Evolutionary conservation across 805 yeast genomes (phyloP), one percentile per base, ranked within the genome.

Genomic region (Tetrapisispora arboricola): DNA sequence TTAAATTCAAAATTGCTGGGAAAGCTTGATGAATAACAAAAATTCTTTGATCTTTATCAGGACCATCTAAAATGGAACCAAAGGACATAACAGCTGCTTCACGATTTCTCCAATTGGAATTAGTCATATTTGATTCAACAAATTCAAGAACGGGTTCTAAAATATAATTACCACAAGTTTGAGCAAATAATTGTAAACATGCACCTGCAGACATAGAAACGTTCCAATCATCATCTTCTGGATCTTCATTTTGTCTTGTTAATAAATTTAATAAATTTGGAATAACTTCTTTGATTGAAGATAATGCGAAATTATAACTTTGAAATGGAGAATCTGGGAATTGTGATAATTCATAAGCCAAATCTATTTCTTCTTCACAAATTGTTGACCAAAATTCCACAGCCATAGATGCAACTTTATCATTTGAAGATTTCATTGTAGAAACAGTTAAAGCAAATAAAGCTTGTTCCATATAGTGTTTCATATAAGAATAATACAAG

Each of bases 1-100:
- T 85, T 58, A 90, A 71, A 13, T 61, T 59, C 42, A 88, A 68
- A 42, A 92, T 81, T 17, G 96, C 86, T 26, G 74, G 75, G 47
- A 92, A 68, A 2, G 97, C 96, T 67, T 84, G 90, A 26, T 73
- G 76, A 46, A 90, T 80, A 40, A 87, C 71, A 7, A 65, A 63
- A 38, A 75, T 75, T 53, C 86, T 68, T 54, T 81, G 80, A 2
- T 72, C 76, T 40, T 76, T 73, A 47, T 84, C 88, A 24, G 96
- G 96, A 17, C 98, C 98, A 53, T 87, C 97, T 53, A 92, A 71
- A 44, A 92, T 85, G 11, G 96, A 87, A 26, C 98, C 98, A 60
- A 92, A 92, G 0, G 98, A 96, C 98, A 92, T 92, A 6, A 92
- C 96, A 2, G 97, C 94, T 20, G 97, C 97, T 66, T 92, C 98